Evolutionary conservation across 1,284 basidiomycete genomes (phyloP).

Genomic region (Albatrellus sp.): DNA sequence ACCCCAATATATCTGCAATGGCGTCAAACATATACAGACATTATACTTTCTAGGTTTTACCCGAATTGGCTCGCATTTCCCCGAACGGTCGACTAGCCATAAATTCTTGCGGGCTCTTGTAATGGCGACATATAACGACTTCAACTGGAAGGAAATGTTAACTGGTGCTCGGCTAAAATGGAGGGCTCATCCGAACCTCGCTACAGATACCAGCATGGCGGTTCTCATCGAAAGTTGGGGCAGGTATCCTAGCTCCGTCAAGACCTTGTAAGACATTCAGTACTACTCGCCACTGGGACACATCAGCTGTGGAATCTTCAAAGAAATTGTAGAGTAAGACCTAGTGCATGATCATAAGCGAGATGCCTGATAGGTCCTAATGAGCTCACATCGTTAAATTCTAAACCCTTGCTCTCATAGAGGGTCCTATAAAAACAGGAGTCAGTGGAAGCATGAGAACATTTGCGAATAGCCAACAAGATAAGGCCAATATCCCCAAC

Average conservation of each 20-base stretch:
- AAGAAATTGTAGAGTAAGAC: constrained; percentile 66
- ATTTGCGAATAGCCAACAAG: constrained; percentile 30
- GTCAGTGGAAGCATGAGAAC: background rate
- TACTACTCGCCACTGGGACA: constrained; percentile 47
- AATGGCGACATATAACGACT: constrained; percentile 58
- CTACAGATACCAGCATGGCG: constrained; percentile 47
- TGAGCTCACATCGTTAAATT: constrained; percentile 52
- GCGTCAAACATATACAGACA: background rate
- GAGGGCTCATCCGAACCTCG: constrained; percentile 29
- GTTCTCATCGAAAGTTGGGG: constrained; percentile 38
- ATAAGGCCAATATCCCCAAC: constrained; percentile 52
- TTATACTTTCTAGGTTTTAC: constrained; percentile 21
- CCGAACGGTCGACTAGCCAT: constrained; percentile 54
- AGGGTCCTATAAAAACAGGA: constrained; percentile 35
- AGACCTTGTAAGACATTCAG: constrained; percentile 27
- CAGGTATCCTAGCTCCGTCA: constrained; percentile 13
- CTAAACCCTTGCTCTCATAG: constrained; percentile 64
- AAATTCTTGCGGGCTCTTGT: constrained; percentile 56
- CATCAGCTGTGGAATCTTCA: constrained; percentile 40
- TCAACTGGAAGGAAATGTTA: constrained; percentile 28
- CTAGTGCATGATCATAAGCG: constrained; percentile 18
- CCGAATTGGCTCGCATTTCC: constrained; percentile 43
- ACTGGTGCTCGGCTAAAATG: background rate
- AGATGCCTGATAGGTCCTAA: too few species aligned
- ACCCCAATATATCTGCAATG: constrained; percentile 37